Evolutionary conservation across 2,329 filamentous ascomycete genomes (phyloP).

Genomic region (Magnaporthiopsis rhizophila): DNA sequence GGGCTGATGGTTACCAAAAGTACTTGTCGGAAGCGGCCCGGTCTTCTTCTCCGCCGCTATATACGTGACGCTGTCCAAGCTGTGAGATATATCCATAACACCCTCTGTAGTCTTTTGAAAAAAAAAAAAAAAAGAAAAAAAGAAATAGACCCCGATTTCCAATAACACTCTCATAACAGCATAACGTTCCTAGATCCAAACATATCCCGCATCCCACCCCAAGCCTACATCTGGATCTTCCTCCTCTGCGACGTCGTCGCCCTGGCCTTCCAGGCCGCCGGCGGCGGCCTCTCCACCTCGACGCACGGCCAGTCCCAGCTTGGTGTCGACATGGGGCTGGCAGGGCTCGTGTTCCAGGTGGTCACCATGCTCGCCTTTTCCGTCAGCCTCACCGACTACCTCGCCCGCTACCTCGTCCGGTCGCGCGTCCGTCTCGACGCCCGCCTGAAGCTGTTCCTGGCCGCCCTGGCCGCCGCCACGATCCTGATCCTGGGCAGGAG

Average conservation of each 20-base stretch:
- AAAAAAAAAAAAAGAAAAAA: slow-evolving; percentile 5
- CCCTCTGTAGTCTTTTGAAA: too few species aligned
- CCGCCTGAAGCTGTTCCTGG: slow-evolving; percentile 24
- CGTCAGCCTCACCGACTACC: slow-evolving; percentile 37
- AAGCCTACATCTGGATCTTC: slow-evolving; percentile 35
- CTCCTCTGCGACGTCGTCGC: slow-evolving; percentile 47
- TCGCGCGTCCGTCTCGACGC: slow-evolving; percentile 7
- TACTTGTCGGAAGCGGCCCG: slow-evolving; percentile 48
- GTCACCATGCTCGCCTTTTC: slow-evolving; percentile 45
- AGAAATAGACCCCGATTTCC: not conserved
- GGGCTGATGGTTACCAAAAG: slow-evolving; percentile 19
- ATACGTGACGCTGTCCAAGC: slow-evolving; percentile 49
- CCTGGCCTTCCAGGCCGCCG: slow-evolving; percentile 46
- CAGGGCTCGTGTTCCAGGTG: slow-evolving; percentile 52
- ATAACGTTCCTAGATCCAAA: slow-evolving; percentile 30
- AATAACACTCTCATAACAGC: slow-evolving; percentile 1
- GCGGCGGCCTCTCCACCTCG: slow-evolving; percentile 41
- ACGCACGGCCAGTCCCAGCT: slow-evolving; percentile 35
- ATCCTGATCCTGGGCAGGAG: slow-evolving; percentile 53
- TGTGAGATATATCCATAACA: slow-evolving; percentile 11
- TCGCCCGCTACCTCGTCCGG: slow-evolving; percentile 28
- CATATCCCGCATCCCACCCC: slow-evolving; percentile 32
- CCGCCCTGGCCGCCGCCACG: slow-evolving; percentile 32
- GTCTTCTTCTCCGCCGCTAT: slow-evolving; percentile 56
- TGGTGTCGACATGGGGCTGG: slow-evolving; percentile 41